Conservation (phyloP, 495 filamentous ascomycete genomes). For the Penicillium paxilli region DNA sequence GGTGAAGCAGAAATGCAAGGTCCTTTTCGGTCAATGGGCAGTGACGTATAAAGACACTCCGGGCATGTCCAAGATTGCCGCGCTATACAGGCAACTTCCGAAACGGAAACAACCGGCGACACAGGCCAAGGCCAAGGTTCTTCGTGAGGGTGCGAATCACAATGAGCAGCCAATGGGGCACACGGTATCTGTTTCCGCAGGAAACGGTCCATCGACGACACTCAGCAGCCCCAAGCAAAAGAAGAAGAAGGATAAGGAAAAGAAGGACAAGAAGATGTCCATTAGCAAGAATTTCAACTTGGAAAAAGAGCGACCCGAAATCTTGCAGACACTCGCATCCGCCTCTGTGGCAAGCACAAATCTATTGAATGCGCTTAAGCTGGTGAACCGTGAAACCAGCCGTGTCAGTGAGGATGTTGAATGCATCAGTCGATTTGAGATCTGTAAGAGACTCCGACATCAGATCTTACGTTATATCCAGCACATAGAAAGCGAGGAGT, state of each 20-base stretch:
- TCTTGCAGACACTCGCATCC: constrained; percentile 80
- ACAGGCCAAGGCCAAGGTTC: constrained; percentile 76
- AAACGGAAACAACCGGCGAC: constrained; percentile 63
- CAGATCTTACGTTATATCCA: constrained; percentile 89
- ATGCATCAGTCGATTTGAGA: constrained; percentile 76
- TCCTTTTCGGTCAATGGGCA: constrained; percentile 88
- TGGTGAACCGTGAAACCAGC: constrained; percentile 87
- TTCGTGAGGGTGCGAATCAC: constrained; percentile 66
- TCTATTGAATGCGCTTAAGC: constrained; percentile 82
- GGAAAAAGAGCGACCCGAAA: constrained; percentile 81
- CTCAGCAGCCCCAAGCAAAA: constrained; percentile 39
- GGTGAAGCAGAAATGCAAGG: constrained; percentile 82
- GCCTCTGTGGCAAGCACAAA: constrained; percentile 88
- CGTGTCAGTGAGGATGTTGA: constrained; percentile 82
- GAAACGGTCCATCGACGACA: constrained; percentile 38
- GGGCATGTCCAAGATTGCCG: constrained; percentile 77
- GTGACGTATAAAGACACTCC: constrained; percentile 75
- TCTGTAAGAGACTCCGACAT: constrained; percentile 78
- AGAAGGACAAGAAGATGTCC: constrained; percentile 35
- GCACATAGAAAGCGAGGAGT: constrained; percentile 78
- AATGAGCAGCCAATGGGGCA: constrained; percentile 60
- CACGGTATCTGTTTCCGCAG: constrained; percentile 42
- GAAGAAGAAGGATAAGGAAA: constrained; percentile 39
- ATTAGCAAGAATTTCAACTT: constrained; percentile 67
- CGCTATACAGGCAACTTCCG: constrained; percentile 77